Evolutionary conservation across 2,329 filamentous ascomycete species (phyloP).

Genomic region (Penicillium sp.): DNA sequence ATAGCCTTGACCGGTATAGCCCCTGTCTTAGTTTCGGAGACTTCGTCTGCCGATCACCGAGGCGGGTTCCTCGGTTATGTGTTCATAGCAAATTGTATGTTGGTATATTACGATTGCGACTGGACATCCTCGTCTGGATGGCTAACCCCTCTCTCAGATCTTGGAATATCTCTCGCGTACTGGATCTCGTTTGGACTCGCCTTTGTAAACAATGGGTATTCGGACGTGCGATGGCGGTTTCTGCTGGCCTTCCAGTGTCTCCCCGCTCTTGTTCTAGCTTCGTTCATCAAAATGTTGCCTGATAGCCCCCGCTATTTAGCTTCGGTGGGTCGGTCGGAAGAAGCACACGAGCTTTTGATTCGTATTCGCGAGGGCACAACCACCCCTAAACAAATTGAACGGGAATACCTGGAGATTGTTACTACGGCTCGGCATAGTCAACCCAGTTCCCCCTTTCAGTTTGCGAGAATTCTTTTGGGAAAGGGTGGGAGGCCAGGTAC

Average conservation of each 20-base stretch:
- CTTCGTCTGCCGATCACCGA: constrained; percentile 48
- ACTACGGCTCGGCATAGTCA: constrained; percentile 30
- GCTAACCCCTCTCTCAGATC: constrained; percentile 29
- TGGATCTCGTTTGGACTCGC: constrained; percentile 41
- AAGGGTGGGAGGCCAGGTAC: constrained; percentile 29
- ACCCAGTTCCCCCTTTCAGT: constrained; percentile 40
- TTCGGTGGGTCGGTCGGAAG: constrained; percentile 42
- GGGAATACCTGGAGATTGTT: constrained; percentile 39
- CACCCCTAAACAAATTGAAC: constrained; percentile 30
- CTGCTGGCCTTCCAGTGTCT: constrained; percentile 37
- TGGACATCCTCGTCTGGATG: not conserved
- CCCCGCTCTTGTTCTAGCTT: constrained; percentile 28
- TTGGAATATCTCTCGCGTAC: constrained; percentile 48
- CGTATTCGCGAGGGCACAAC: constrained; percentile 25
- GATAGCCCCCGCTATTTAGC: constrained; percentile 36
- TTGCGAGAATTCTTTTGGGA: constrained; percentile 40
- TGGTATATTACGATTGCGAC: not conserved
- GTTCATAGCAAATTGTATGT: constrained; percentile 53
- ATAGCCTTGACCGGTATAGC: constrained; percentile 50
- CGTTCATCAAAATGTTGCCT: constrained; percentile 34
- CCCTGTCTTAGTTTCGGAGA: constrained; percentile 52
- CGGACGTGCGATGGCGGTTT: constrained; percentile 37
- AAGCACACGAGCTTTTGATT: constrained; percentile 52
- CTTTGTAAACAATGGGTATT: constrained; percentile 35
- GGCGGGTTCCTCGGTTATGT: constrained; percentile 52